A percentile compares a stretch with the other conserved stretches of the same genome.
These are phyloP conservation scores for Citeromyces hawaiiensis DNA, from an alignment of 1,139 yeast genomes.

Conservation along the genomic window DNA sequence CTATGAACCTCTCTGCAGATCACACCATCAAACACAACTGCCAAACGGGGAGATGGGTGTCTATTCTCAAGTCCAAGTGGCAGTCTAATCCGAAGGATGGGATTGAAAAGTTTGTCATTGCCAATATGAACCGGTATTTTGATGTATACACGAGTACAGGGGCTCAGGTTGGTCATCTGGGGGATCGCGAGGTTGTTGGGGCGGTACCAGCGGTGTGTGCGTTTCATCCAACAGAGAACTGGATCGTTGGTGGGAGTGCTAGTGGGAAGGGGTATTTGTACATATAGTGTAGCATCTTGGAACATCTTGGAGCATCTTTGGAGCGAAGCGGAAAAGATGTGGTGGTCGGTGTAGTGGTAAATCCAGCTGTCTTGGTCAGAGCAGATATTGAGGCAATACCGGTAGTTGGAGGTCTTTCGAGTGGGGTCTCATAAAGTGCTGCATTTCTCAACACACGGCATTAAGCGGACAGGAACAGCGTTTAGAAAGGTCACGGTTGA, in stretches of 20 bases:
- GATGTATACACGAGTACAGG: conserved; percentile 76
- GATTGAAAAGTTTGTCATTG: conserved; percentile 75
- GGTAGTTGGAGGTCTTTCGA: too few relatives aligned
- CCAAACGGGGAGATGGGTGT: conserved; percentile 94
- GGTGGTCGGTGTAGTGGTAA: too few relatives aligned
- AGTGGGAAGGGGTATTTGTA: conserved; percentile 80
- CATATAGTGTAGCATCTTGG: too few relatives aligned
- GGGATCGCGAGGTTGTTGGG: conserved; percentile 40
- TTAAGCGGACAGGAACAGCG: too few relatives aligned
- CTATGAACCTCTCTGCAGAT: conserved; percentile 32
- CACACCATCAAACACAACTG: conserved; percentile 72
- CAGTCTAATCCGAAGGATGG: conserved; percentile 58
- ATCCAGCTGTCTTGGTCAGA: too few relatives aligned
- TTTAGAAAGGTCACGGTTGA: too few relatives aligned
- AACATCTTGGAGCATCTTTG: too few relatives aligned
- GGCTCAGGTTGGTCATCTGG: conserved; percentile 60
- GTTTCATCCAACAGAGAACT: conserved; percentile 75
- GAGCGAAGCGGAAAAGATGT: too few relatives aligned
- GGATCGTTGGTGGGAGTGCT: conserved; percentile 91
- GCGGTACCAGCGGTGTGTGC: conserved; percentile 86
- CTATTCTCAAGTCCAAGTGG: conserved; percentile 82
- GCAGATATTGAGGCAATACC: too few relatives aligned
- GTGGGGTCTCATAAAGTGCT: too few relatives aligned
- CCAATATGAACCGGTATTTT: conserved; percentile 79
- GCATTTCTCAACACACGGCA: too few relatives aligned